Base-by-base conservation (phyloP, 2,329 filamentous ascomycete genomes). In the Ophiostoma perfectum region DNA sequence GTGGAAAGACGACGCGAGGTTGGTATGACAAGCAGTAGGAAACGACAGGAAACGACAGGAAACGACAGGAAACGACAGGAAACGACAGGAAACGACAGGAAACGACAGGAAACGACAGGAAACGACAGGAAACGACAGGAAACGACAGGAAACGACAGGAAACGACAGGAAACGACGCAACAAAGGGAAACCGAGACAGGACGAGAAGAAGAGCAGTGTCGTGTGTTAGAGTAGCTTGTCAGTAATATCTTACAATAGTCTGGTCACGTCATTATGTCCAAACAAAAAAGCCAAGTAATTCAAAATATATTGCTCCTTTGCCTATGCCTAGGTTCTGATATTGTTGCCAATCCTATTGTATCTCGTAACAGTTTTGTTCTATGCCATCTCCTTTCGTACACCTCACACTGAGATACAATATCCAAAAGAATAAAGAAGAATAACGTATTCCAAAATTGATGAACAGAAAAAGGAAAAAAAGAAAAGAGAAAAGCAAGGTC, bases 321-420 rank as follows among this genome's bases (percentile, higher is more conserved):
- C 38, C 14, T 18, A 65, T 49, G 64, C 39, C 41, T 63, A 38
- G 47, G 47, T 36, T 18, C 27, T 38, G 52, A 5, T 38, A 60
- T 60, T 60, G 27, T 60, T 60, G 55, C 55, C 55, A 60, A 60
- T 38, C 27, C 55, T 65, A 49, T n/a, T 65, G 42, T 58, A 39
- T 27, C 38, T 55, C 49, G 49, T 27, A 27, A 27, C 49, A 36
- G 18, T 55, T 55, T 27, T 55, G 8, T 55, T 8, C n/a, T 14
- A 11, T 27, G n/a, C 18, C 27, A 27, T 27, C 27, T 27, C 5
- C 49, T 14, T 55, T 14, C 14, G 18, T 55, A 55, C 49, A 52
- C 27, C 49, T 55, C 18, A 55, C 18, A 55, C 1, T 55, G 49
- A 27, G 49, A 55, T 55, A 55, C 18, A 55, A 27, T 36, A 55